phyloP scores from a whole-genome alignment of 169 alveolate species.

The Cryptosporidium andersoni region DNA sequence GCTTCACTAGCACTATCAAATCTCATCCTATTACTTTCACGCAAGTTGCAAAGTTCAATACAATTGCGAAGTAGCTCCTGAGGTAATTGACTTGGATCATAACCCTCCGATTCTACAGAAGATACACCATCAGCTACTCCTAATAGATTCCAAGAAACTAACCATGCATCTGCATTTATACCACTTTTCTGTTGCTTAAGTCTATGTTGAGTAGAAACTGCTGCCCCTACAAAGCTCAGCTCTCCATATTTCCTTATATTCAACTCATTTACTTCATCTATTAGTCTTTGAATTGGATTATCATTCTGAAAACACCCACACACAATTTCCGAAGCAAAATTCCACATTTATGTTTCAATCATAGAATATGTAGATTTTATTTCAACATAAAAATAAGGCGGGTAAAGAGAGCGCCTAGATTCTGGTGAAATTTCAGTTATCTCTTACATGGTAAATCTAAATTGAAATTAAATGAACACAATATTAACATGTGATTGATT shows the following conservation, averaged over 20 bases:
- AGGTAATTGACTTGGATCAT: constrained; percentile 76
- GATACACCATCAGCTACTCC: constrained; percentile 81
- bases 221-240: constrained; percentile 63
- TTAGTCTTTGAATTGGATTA: constrained; percentile 14
- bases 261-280: constrained; percentile 46
- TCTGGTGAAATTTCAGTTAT: not conserved
- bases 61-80: constrained; percentile 75
- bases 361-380: not conserved
- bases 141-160: constrained; percentile 70
- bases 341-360: constrained; percentile 24
- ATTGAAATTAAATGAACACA: not conserved
- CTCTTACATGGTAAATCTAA: not conserved
- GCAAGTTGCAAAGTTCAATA: constrained; percentile 65
- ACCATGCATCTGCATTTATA: constrained; percentile 67
- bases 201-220: constrained; percentile 63
- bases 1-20: constrained; percentile 75
- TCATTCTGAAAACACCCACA: constrained; percentile 68
- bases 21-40: constrained; percentile 66
- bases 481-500: not conserved
- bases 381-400: not conserved
- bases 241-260: constrained; percentile 31
- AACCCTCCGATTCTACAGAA: constrained; percentile 78
- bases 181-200: constrained; percentile 62
- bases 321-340: constrained; percentile 43
- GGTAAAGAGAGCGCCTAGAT: not conserved